These are phyloP conservation scores for Pseudogymnoascus sp. DNA, from an alignment of 2,329 filamentous ascomycete species.

Conservation along the genomic window DNA sequence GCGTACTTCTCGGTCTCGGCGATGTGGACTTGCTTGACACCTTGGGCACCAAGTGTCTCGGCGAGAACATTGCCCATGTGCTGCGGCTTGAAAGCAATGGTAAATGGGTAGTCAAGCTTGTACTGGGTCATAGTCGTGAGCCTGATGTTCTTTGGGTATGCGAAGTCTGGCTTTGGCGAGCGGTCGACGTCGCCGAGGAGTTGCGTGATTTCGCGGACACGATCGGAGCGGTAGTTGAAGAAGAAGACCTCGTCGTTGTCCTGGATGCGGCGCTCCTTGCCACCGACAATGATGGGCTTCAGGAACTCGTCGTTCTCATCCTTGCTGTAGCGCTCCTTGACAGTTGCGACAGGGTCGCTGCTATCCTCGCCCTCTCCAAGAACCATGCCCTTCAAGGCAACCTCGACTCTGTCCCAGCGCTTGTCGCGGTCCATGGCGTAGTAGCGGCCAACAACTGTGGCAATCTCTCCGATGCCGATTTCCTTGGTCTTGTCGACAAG, in stretches of 20 bases:
- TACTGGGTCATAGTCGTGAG: slow-evolving; percentile 98
- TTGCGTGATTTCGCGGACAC: slow-evolving; percentile 92
- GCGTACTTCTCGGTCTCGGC: slow-evolving; percentile 99
- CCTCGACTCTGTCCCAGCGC: slow-evolving; percentile 91
- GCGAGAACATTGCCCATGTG: slow-evolving; percentile 97
- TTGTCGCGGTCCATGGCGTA: slow-evolving; percentile 99
- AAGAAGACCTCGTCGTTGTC: slow-evolving; percentile 91
- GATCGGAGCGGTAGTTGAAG: slow-evolving; percentile 99
- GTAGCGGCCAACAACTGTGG: slow-evolving; percentile 91
- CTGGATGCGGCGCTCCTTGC: slow-evolving; percentile 76
- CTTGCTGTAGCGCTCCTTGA: slow-evolving; percentile 80
- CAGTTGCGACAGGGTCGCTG: slow-evolving; percentile 74
- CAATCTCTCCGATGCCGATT: slow-evolving; percentile 77
- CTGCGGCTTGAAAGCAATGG: slow-evolving; percentile 87
- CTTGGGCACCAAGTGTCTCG: slow-evolving; percentile 88
- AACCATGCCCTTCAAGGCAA: slow-evolving; percentile 80
- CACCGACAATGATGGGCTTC: slow-evolving; percentile 92
- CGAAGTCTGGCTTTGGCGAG: slow-evolving; percentile 82
- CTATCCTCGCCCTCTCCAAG: slow-evolving; percentile 80
- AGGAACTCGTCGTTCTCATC: slow-evolving; percentile 95
- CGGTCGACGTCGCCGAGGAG: slow-evolving; percentile 87
- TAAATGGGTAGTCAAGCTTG: slow-evolving; percentile 90
- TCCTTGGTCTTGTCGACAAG: slow-evolving; percentile 75
- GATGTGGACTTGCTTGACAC: slow-evolving; percentile 86
- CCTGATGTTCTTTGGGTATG: slow-evolving; percentile 79